These are phyloP conservation scores for Cercospora brassicicola DNA, from an alignment of 2,329 filamentous ascomycete species.

Conservation along the genomic window DNA sequence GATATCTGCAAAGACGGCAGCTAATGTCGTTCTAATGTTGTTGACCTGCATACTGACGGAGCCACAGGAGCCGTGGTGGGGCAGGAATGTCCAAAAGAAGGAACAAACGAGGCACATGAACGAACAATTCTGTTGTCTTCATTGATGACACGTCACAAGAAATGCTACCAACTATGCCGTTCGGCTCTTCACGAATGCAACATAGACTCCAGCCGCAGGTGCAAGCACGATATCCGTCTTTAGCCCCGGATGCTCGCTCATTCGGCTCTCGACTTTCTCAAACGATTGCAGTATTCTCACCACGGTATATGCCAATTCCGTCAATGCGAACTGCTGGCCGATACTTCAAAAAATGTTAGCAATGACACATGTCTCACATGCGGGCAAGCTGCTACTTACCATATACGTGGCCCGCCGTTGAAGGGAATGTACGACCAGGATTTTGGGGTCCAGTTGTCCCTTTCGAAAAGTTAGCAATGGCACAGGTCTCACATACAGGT, in stretches of 20 bases:
- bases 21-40: background rate
- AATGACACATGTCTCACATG: background rate
- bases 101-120: background rate
- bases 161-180: slow-evolving; percentile 12
- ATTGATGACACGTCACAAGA: background rate
- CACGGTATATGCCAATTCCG: slow-evolving; percentile 53
- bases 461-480: background rate
- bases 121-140: background rate
- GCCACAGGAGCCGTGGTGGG: background rate
- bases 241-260: slow-evolving; percentile 41
- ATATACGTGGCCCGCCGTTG: slow-evolving; percentile 52
- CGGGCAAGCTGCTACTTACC: slow-evolving; percentile 31
- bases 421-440: slow-evolving; percentile 53
- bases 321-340: slow-evolving; percentile 53
- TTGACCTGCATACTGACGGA: background rate
- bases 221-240: slow-evolving; percentile 53
- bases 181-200: slow-evolving; percentile 38
- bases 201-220: slow-evolving; percentile 45
- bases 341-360: slow-evolving; percentile 30
- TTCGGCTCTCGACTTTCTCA: slow-evolving; percentile 43
- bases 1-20: background rate
- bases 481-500: background rate
- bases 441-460: slow-evolving; percentile 50
- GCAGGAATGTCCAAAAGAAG: background rate
- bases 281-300: slow-evolving; percentile 50